Percentiles rank a stretch among this genome's conserved stretches.
Conservation (phyloP, 2,329 filamentous ascomycete genomes). For the Arthrocladium fulminans region DNA sequence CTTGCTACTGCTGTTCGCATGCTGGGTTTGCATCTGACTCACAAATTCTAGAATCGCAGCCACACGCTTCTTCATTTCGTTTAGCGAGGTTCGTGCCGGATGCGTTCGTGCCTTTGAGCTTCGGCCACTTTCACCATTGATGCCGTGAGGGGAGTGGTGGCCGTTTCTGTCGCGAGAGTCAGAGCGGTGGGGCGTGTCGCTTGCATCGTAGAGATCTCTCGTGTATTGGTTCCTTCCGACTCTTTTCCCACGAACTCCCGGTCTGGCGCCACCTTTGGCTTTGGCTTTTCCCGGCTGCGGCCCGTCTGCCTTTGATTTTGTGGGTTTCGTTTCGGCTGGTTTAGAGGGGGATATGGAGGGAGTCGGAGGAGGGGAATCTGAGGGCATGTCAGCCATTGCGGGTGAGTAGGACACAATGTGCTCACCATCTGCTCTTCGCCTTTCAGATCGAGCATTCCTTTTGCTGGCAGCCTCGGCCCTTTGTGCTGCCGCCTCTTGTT, state of each 20-base stretch:
- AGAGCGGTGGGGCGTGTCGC: conserved; percentile 27
- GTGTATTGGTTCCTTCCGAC: conserved; percentile 74
- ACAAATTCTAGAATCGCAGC: conserved; percentile 84
- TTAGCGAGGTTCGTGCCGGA: conserved; percentile 61
- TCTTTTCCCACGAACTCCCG: conserved; percentile 58
- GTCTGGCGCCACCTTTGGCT: conserved; percentile 55
- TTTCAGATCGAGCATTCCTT: conserved; percentile 71
- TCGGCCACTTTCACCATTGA: conserved; percentile 49
- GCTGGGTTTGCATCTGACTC: conserved; percentile 75
- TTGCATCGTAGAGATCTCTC: conserved; percentile 57
- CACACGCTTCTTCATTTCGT: conserved; percentile 78
- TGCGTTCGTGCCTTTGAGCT: conserved; percentile 53
- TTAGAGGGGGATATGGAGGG: conserved; percentile 47
- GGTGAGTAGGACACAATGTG: neutral
- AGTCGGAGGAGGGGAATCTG: conserved; percentile 66
- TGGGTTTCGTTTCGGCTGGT: conserved; percentile 30
- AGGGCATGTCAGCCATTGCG: neutral
- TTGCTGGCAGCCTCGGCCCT: conserved; percentile 67
- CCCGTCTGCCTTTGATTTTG: conserved; percentile 36
- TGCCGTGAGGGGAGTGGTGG: conserved; percentile 36
- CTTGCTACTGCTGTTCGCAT: conserved; percentile 44
- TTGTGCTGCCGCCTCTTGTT: conserved; percentile 62
- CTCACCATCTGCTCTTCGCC: conserved; percentile 71
- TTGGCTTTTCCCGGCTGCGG: conserved; percentile 33
- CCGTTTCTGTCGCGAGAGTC: conserved; percentile 21